phyloP scores from a whole-genome alignment of 768 basidiomycete species.

The Termitomyces sp. region DNA sequence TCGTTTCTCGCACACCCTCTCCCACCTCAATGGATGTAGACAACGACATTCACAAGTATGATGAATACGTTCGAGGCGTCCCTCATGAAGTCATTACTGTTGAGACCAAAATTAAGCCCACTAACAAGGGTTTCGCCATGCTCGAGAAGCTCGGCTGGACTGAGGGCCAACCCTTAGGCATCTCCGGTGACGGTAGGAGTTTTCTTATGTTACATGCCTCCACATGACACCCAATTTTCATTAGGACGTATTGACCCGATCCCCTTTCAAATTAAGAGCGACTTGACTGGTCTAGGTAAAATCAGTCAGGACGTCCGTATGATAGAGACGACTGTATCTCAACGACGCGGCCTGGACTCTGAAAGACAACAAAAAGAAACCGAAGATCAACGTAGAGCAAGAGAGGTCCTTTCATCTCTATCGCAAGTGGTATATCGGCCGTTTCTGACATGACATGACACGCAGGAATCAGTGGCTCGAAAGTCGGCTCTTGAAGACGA shows the following conservation, averaged over 20 bases:
- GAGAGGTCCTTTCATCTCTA: constrained; percentile 51
- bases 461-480: constrained; percentile 62
- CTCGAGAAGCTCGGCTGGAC: constrained; percentile 82
- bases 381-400: constrained; percentile 67
- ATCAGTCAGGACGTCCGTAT: constrained; percentile 75
- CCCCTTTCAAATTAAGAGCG: constrained; percentile 77
- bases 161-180: constrained; percentile 74
- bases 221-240: neutral
- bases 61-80: constrained; percentile 54
- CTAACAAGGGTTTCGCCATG: constrained; percentile 80
- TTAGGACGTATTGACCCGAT: constrained; percentile 81
- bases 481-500: constrained; percentile 66
- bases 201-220: neutral
- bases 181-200: constrained; percentile 68
- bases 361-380: constrained; percentile 81
- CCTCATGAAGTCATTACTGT: constrained; percentile 72
- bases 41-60: constrained; percentile 53
- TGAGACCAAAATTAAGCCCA: constrained; percentile 75
- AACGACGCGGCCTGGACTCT: constrained; percentile 76
- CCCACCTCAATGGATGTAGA: constrained; percentile 60
- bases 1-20: constrained; percentile 78
- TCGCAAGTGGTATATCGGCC: neutral
- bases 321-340: constrained; percentile 84
- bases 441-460: constrained; percentile 1
- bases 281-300: constrained; percentile 80